Base-by-base conservation (phyloP, 2,329 filamentous ascomycete genomes). In the Exophiala alcalophila region DNA sequence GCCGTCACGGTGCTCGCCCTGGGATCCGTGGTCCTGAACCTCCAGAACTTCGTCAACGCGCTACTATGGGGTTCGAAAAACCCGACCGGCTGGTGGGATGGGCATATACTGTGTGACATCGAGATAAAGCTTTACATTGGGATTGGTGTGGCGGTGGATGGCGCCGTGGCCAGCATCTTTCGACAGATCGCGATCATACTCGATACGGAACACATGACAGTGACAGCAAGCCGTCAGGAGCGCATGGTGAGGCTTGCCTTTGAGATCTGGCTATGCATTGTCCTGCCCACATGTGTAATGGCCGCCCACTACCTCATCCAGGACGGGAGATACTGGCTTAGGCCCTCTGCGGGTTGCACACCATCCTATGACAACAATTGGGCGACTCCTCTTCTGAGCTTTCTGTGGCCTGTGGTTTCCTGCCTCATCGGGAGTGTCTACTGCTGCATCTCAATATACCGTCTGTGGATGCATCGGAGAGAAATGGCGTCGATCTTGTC, bases 21-120 rank as follows among this genome's bases (percentile, higher is more conserved):
- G 36, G 82, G 77, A 70, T 63, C 76, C 39, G 61, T 74, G 16
- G 44, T 80, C n/a, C 59, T 72, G 44, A 82, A 83, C 54, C 42
- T 80, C 39, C 70, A 76, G 59, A 75, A 71, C 51, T 69, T 80
- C 49, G 61, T 79, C 66, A 85, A 86, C 56, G 68, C 80, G 2
- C 59, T 83, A 35, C 72, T 84, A 47, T 86, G 82, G 82, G 72
- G 74, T 0, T 74, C 68, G 5, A 77, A 82, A 50, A 65, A 83
- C 50, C 55, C 74, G 9, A 25, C 56, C 0, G 59, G 64, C 4
- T 80, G 76, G 73, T 86, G 73, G 71, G 61, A 72, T 44, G 83
- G 83, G 4, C 57, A 60, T 4, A 73, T 71, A 2, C 73, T 82
- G 44, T 86, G 83, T 62, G 82, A 86, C 59, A 64, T 86, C 34